Percentiles rank a stretch among this genome's conserved stretches.
These are phyloP conservation scores for Miscanthus lutarioriparius DNA, from an alignment of 176 grass and related monocot species.

Conservation along the genomic window DNA sequence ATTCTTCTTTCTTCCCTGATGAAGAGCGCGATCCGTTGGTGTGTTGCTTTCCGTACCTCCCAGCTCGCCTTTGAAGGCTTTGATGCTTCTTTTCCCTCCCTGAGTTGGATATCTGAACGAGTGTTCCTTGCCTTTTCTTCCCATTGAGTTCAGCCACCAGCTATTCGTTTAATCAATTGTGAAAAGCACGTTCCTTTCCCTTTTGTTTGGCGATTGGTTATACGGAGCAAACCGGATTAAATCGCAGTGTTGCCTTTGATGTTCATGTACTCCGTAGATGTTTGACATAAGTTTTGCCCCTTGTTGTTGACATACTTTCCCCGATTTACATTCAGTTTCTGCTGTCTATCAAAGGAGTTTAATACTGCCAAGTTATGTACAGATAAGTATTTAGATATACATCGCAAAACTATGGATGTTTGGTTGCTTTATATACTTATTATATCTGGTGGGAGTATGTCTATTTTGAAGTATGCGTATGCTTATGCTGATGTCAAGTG, in stretches of 20 bases:
- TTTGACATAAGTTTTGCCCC: background rate
- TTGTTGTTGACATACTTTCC: background rate
- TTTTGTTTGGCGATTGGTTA: background rate
- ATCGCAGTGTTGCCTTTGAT: background rate
- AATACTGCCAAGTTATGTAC: background rate
- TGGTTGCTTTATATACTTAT: background rate
- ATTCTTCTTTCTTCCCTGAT: background rate
- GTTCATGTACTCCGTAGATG: background rate
- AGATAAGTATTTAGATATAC: background rate
- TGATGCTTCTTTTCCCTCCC: background rate
- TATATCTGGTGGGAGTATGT: background rate
- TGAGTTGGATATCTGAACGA: background rate
- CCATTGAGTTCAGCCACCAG: background rate
- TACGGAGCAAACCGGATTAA: background rate
- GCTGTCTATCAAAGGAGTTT: background rate
- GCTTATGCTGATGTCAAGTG: background rate
- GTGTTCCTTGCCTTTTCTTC: background rate
- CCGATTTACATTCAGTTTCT: background rate
- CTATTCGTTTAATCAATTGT: background rate
- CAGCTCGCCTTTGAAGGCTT: background rate
- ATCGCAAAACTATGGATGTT: background rate
- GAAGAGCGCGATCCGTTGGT: constrained; percentile 22
- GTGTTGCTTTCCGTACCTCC: background rate
- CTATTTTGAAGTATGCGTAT: background rate
- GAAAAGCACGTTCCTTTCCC: background rate